A percentile compares a stretch with the other conserved stretches of the same genome.
phyloP scores from a whole-genome alignment of 2,329 filamentous ascomycete genomes.

The Cladophialophora carrionii region DNA sequence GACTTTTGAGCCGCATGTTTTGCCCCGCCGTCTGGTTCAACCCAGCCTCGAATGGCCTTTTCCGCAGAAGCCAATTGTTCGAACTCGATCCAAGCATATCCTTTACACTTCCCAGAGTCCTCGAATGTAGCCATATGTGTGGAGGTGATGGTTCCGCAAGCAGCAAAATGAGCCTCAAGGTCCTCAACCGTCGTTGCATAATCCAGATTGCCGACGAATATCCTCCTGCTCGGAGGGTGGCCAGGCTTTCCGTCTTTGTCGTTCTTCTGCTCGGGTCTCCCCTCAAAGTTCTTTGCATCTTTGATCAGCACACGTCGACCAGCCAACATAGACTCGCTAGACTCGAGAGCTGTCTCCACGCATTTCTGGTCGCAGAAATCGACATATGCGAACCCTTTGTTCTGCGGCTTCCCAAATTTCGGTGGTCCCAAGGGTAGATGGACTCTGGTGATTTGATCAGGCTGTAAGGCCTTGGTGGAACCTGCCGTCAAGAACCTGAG shows the following conservation, averaged over 20 bases:
- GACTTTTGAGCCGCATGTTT: constrained; percentile 37
- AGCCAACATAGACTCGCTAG: constrained; percentile 80
- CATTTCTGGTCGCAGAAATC: constrained; percentile 75
- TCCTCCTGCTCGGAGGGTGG: constrained; percentile 72
- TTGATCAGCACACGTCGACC: constrained; percentile 90
- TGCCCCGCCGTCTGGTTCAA: constrained; percentile 63
- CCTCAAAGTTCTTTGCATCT: constrained; percentile 84
- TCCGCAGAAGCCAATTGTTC: constrained; percentile 74
- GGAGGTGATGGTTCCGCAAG: constrained; percentile 80
- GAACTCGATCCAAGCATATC: constrained; percentile 94
- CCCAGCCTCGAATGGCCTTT: constrained; percentile 78
- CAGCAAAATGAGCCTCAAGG: constrained; percentile 76
- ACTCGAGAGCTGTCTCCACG: constrained; percentile 74
- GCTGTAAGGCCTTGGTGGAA: constrained; percentile 48
- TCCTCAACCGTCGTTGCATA: constrained; percentile 82
- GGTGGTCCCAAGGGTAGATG: constrained; percentile 70
- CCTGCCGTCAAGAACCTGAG: constrained; percentile 68
- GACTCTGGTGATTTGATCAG: constrained; percentile 77
- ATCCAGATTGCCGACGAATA: constrained; percentile 89
- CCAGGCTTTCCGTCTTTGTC: constrained; percentile 45
- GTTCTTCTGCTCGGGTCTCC: constrained; percentile 68
- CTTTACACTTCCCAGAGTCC: constrained; percentile 96
- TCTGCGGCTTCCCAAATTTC: constrained; percentile 62
- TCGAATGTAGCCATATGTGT: constrained; percentile 93
- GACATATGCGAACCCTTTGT: constrained; percentile 95